Conservation (phyloP, 2,329 filamentous ascomycete species). For the Phyllosticta ampelicida region DNA sequence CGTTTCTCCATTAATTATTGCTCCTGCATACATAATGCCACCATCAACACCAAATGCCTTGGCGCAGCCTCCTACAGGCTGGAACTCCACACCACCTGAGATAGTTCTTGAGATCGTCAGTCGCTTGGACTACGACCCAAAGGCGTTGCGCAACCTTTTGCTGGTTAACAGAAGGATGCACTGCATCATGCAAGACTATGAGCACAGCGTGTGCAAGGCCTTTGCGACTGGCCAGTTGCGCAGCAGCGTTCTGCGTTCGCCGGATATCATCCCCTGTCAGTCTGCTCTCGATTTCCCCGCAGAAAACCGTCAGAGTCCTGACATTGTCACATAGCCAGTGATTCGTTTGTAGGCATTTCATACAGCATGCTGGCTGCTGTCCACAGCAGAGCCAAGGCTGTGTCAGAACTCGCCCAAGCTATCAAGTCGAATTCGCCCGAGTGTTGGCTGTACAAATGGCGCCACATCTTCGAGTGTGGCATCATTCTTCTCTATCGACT, state of each 20-base stretch:
- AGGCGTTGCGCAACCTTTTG: neutral
- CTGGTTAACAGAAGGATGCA: slow-evolving; percentile 3
- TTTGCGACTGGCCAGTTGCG: slow-evolving; percentile 3
- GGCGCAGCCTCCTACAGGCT: neutral
- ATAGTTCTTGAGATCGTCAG: slow-evolving; percentile 2
- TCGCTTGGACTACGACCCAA: slow-evolving; percentile 1
- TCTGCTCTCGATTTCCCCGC: neutral
- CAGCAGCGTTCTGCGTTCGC: neutral
- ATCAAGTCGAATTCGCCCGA: neutral
- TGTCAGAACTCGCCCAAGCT: neutral
- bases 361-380: slow-evolving; percentile 1
- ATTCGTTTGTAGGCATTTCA: neutral
- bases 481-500: slow-evolving; percentile 4
- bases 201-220: slow-evolving; percentile 1
- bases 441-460: slow-evolving; percentile 1
- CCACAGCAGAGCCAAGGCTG: neutral
- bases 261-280: slow-evolving; percentile 1
- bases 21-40: neutral
- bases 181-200: slow-evolving; percentile 1
- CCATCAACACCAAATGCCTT: neutral
- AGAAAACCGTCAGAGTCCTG: neutral
- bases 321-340: neutral
- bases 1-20: neutral
- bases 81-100: slow-evolving; percentile 1
- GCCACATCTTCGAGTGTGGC: neutral